phyloP scores from a whole-genome alignment of 768 basidiomycete genomes.

The Agaricus sinodeliciosus region DNA sequence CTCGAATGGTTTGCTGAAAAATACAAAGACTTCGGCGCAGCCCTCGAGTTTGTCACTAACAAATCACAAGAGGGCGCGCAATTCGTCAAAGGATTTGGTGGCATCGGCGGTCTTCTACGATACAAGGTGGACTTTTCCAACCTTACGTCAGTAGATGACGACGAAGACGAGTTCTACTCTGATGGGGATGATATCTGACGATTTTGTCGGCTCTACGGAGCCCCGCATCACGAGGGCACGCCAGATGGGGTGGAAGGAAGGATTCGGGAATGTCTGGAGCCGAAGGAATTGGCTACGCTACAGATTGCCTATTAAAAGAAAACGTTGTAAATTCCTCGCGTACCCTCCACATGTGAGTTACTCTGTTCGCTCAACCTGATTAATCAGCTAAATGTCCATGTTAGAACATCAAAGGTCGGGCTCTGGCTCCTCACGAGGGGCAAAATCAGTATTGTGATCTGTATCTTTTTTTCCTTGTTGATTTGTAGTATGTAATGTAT shows the following conservation, averaged over 20 bases:
- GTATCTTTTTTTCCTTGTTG: too few species aligned
- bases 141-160: conserved; percentile 68
- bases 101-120: conserved; percentile 89
- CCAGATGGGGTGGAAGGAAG: conserved; percentile 56
- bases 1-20: conserved; percentile 99
- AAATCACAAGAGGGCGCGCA: conserved; percentile 95
- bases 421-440: too few species aligned
- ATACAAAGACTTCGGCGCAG: conserved; percentile 96
- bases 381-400: not conserved
- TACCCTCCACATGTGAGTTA: not conserved
- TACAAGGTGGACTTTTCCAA: conserved; percentile 98
- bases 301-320: not conserved
- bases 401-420: too few species aligned
- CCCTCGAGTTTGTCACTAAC: conserved; percentile 94
- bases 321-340: not conserved
- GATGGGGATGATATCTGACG: conserved; percentile 81
- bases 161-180: conserved; percentile 83
- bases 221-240: conserved; percentile 60
- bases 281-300: conserved; percentile 2
- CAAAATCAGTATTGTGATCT: too few species aligned
- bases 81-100: conserved; percentile 98
- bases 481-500: too few species aligned
- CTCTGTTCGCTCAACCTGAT: not conserved
- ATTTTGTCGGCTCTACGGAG: conserved; percentile 81
- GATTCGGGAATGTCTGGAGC: conserved; percentile 14